Conservation (phyloP, 2,329 filamentous ascomycete species). For the Pyrenochaeta sp. region DNA sequence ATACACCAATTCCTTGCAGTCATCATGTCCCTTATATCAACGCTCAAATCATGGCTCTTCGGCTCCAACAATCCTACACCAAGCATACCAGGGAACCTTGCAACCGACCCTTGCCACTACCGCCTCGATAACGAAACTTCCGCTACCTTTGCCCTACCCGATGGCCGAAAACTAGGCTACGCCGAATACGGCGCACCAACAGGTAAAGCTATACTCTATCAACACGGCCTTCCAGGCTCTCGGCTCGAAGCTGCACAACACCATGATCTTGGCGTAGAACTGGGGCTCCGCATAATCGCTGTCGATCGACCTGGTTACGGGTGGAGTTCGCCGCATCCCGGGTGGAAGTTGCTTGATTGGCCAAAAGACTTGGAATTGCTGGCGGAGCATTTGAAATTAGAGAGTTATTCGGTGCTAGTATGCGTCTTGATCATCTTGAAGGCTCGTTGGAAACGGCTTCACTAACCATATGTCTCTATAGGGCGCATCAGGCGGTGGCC, state of each 20-base stretch:
- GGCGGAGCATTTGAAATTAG: conserved; percentile 26
- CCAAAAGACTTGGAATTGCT: conserved; percentile 35
- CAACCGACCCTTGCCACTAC: conserved; percentile 10
- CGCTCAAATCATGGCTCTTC: no score
- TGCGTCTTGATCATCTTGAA: background rate
- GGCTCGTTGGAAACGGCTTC: no score
- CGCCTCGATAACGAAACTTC: conserved; percentile 37
- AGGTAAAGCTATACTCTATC: conserved; percentile 36
- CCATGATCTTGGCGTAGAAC: conserved; percentile 27
- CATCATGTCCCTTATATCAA: no score
- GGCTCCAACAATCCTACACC: no score
- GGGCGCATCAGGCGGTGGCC: conserved; percentile 46
- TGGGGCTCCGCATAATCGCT: conserved; percentile 35
- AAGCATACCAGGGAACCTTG: no score
- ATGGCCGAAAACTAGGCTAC: conserved; percentile 49
- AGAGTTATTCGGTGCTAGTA: conserved; percentile 30
- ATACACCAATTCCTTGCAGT: no score
- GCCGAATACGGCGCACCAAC: conserved; percentile 41
- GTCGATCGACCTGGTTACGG: conserved; percentile 41
- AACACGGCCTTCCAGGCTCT: conserved; percentile 42
- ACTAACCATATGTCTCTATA: conserved; percentile 6
- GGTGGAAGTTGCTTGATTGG: conserved; percentile 30
- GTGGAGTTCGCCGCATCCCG: conserved; percentile 31
- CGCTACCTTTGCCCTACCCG: conserved; percentile 39
- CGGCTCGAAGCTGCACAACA: conserved; percentile 37